Conservation (phyloP, 2,329 filamentous ascomycete genomes). For the Sarocladium brachiariae region DNA sequence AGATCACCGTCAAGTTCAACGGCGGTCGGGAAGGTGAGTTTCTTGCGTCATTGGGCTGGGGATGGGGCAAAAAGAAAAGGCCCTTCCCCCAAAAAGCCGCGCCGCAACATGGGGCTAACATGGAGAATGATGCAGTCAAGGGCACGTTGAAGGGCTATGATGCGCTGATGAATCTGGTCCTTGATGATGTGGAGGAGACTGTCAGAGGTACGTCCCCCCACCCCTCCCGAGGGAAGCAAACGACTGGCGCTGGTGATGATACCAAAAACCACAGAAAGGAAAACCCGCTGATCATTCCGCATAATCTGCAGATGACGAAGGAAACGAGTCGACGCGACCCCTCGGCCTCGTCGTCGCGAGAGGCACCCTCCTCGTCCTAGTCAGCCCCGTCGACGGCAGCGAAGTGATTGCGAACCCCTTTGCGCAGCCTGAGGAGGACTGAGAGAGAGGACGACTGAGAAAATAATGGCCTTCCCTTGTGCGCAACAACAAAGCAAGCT, state of each 20-base stretch:
- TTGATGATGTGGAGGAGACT: conserved; percentile 88
- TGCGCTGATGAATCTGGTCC: conserved; percentile 93
- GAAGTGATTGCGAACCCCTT: conserved; percentile 97
- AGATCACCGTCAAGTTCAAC: conserved; percentile 92
- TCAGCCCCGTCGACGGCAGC: conserved; percentile 89
- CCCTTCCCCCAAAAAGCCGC: too few relatives aligned
- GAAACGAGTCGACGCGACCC: conserved; percentile 73
- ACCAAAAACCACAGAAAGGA: too few relatives aligned
- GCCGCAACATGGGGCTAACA: too few relatives aligned
- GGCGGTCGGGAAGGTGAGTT: conserved; percentile 78
- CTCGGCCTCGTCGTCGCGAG: conserved; percentile 85
- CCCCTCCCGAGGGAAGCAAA: not conserved
- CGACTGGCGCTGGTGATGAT: not conserved
- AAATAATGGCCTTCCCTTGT: too few relatives aligned
- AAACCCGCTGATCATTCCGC: too few relatives aligned
- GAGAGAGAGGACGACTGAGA: not conserved
- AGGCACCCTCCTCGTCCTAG: conserved; percentile 85
- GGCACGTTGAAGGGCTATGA: conserved; percentile 93
- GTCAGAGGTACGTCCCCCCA: conserved; percentile 60
- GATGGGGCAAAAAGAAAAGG: too few relatives aligned
- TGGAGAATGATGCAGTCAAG: conserved; percentile 70
- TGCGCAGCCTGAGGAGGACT: conserved; percentile 61
- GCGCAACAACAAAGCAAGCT: too few relatives aligned
- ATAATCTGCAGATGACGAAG: conserved; percentile 90
- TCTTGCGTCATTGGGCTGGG: too few relatives aligned